Conservation (phyloP, 768 basidiomycete species). For the Rhodotorula paludigena region DNA sequence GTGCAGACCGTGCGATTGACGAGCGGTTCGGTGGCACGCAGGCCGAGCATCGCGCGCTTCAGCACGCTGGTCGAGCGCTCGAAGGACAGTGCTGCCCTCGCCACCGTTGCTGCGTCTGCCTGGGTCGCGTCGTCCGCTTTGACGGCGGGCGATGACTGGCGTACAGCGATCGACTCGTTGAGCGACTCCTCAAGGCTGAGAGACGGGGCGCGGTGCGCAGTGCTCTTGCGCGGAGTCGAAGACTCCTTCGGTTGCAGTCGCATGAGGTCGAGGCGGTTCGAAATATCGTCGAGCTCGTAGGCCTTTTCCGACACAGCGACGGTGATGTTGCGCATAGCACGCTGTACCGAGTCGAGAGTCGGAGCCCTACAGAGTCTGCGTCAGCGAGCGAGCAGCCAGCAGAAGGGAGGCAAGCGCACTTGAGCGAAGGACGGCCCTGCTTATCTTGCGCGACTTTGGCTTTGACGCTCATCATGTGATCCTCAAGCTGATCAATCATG, state of each 20-base stretch:
- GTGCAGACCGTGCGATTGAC: constrained; percentile 51
- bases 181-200: background rate
- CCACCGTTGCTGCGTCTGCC: constrained; percentile 45
- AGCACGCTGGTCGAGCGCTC: constrained; percentile 68
- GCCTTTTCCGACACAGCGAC: constrained; percentile 44
- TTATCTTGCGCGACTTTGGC: constrained; percentile 60
- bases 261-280: constrained; percentile 41
- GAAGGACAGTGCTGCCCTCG: constrained; percentile 74
- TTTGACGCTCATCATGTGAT: constrained; percentile 64
- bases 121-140: constrained; percentile 21
- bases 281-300: constrained; percentile 47
- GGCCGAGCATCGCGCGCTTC: constrained; percentile 62
- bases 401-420: constrained; percentile 7
- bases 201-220: background rate
- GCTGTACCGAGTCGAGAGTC: constrained; percentile 74
- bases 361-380: constrained; percentile 59
- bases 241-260: constrained; percentile 21
- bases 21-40: constrained; percentile 59
- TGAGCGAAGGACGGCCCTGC: constrained; percentile 23
- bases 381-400: background rate
- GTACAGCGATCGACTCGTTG: background rate
- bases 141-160: constrained; percentile 4
- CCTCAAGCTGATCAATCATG: constrained; percentile 73
- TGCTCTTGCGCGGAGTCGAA: constrained; percentile 1
- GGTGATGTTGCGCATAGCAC: constrained; percentile 80